phyloP scores from a whole-genome alignment of 495 filamentous ascomycete genomes.

The Trichodelitschia bisporula region DNA sequence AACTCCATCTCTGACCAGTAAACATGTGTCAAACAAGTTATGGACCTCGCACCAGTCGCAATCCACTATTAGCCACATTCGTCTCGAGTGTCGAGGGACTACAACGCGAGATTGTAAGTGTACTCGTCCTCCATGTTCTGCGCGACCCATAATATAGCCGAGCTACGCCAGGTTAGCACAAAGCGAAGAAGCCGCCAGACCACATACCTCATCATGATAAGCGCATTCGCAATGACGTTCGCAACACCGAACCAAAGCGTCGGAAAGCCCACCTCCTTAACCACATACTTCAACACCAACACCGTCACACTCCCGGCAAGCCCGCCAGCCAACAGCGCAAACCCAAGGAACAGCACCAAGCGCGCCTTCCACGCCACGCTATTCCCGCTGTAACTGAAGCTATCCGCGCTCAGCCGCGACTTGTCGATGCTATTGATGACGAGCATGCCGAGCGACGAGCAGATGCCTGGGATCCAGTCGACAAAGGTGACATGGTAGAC shows the following conservation, averaged over 20 bases:
- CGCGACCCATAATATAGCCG: constrained; percentile 78
- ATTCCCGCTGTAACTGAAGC: constrained; percentile 60
- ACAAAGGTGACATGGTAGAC: constrained; percentile 81
- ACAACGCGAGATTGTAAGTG: constrained; percentile 82
- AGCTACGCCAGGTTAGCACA: constrained; percentile 22
- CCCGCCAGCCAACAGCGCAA: constrained; percentile 81
- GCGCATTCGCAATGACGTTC: constrained; percentile 66
- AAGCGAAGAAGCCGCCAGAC: too few relatives aligned
- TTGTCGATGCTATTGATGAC: constrained; percentile 99
- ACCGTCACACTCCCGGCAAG: constrained; percentile 80
- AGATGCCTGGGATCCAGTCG: constrained; percentile 97
- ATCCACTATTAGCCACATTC: too few relatives aligned
- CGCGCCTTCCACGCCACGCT: constrained; percentile 92
- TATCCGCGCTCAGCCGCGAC: constrained; percentile 59
- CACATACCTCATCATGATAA: constrained; percentile 66
- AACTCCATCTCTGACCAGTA: too few relatives aligned
- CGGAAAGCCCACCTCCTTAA: constrained; percentile 51
- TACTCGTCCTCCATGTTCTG: constrained; percentile 99
- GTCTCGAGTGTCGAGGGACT: not conserved
- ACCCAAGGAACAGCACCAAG: constrained; percentile 85
- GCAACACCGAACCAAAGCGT: constrained; percentile 84
- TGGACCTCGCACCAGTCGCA: too few relatives aligned
- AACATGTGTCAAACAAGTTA: too few relatives aligned
- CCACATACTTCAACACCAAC: constrained; percentile 76
- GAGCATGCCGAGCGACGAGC: constrained; percentile 81